Conservation (phyloP, 179 eudicot genomes). For the Silene noctiflora region DNA sequence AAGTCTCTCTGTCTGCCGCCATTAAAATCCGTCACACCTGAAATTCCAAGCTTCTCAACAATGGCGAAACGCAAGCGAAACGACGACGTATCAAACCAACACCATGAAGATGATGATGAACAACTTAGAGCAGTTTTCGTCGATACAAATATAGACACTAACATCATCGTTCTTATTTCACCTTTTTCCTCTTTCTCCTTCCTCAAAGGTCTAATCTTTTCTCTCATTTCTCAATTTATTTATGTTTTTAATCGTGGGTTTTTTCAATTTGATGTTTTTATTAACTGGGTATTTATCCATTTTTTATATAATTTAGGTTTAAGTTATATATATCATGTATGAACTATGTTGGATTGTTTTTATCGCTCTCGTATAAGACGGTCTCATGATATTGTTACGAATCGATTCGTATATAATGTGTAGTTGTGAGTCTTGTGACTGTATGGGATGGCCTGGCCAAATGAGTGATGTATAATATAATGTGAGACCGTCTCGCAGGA, state of each 20-base stretch:
- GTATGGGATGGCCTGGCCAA: too few relatives aligned
- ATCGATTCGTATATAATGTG: too few relatives aligned
- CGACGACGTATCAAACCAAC: neutral
- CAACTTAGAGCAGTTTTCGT: conserved; percentile 37
- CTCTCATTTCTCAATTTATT: neutral
- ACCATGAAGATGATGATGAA: neutral
- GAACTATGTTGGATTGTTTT: too few relatives aligned
- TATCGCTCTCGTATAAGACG: too few relatives aligned
- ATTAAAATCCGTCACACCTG: neutral
- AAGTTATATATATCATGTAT: too few relatives aligned
- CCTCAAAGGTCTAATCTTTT: conserved; percentile 19
- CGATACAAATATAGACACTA: conserved; percentile 65
- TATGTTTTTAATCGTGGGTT: neutral
- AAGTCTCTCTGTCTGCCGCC: conserved; percentile 22
- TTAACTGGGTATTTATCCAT: neutral
- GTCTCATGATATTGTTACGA: too few relatives aligned
- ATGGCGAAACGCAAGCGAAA: conserved; percentile 13
- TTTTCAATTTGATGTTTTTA: neutral
- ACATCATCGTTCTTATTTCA: conserved; percentile 41
- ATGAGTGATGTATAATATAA: too few relatives aligned
- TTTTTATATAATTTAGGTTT: too few relatives aligned
- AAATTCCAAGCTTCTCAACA: neutral
- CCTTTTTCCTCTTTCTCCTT: conserved; percentile 27
- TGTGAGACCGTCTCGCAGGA: too few relatives aligned
- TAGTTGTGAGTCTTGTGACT: too few relatives aligned